Percentiles rank a stretch among this genome's conserved stretches.
These are phyloP conservation scores for Bolboschoenus planiculmis DNA, from an alignment of 176 grass and related monocot genomes.

Conservation along the genomic window DNA sequence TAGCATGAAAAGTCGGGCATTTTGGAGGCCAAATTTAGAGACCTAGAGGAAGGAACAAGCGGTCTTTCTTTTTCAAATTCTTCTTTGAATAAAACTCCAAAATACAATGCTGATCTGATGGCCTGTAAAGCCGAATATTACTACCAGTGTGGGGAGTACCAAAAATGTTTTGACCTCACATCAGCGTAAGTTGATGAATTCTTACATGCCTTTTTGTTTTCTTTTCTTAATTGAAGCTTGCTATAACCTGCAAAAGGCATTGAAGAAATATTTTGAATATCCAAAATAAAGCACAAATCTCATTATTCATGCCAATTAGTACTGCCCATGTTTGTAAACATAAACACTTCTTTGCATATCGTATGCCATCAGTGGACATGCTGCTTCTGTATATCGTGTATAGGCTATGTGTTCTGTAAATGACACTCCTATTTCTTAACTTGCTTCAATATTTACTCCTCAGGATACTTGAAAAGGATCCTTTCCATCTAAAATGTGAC, in stretches of 20 bases:
- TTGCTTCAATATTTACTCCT: conserved; percentile 17
- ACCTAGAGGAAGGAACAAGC: conserved; percentile 66
- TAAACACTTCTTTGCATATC: not conserved
- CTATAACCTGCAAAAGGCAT: not conserved
- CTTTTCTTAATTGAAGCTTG: conserved; percentile 1
- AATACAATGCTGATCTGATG: conserved; percentile 77
- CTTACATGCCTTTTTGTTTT: not conserved
- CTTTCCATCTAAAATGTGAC: conserved; percentile 91
- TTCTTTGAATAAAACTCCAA: conserved; percentile 49
- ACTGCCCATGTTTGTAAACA: not conserved
- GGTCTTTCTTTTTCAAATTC: conserved; percentile 49
- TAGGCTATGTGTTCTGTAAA: not conserved
- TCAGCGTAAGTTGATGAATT: conserved; percentile 58
- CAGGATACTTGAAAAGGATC: conserved; percentile 94
- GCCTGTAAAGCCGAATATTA: conserved; percentile 94
- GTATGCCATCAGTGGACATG: not conserved
- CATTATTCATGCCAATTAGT: not conserved
- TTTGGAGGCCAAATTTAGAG: conserved; percentile 93
- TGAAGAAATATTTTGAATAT: not conserved
- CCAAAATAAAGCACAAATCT: not conserved
- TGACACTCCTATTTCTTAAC: not conserved
- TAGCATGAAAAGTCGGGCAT: conserved; percentile 86
- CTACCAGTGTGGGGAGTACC: conserved; percentile 83
- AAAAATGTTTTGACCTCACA: conserved; percentile 88
- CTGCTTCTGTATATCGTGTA: not conserved